Conservation (phyloP, 2,329 filamentous ascomycete species). For the Dactylellina parvicollis region DNA sequence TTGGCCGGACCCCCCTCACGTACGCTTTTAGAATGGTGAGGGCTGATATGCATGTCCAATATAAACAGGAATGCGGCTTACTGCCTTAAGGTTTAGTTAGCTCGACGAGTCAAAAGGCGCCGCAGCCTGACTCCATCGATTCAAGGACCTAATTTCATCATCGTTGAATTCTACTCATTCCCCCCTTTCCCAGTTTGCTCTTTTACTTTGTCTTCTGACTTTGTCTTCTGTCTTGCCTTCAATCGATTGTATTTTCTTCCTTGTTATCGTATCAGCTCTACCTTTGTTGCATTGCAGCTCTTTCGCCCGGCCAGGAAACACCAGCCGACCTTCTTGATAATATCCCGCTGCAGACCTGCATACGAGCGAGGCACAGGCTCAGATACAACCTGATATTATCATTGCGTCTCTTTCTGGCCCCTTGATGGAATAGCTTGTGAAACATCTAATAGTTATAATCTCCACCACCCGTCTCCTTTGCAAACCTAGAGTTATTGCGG, state of each 20-base stretch:
- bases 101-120: neutral
- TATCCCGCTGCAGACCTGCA: no score
- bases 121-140: neutral
- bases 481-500: conserved; percentile 20
- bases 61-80: neutral
- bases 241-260: neutral
- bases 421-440: no score
- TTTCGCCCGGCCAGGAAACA: neutral
- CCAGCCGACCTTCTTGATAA: no score
- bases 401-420: no score
- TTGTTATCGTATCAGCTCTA: no score
- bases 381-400: no score
- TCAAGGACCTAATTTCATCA: conserved; percentile 1
- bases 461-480: no score
- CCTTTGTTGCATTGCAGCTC: no score
- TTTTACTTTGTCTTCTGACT: neutral
- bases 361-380: no score
- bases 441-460: no score
- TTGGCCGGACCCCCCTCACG: neutral
- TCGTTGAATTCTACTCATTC: neutral
- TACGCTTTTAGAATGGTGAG: neutral
- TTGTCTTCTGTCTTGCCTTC: neutral
- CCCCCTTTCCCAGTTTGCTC: neutral
- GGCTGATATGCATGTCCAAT: neutral
- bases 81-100: neutral